Evolutionary conservation across 768 basidiomycete genomes (phyloP).

Genomic region (Mycena albidolilacea): DNA sequence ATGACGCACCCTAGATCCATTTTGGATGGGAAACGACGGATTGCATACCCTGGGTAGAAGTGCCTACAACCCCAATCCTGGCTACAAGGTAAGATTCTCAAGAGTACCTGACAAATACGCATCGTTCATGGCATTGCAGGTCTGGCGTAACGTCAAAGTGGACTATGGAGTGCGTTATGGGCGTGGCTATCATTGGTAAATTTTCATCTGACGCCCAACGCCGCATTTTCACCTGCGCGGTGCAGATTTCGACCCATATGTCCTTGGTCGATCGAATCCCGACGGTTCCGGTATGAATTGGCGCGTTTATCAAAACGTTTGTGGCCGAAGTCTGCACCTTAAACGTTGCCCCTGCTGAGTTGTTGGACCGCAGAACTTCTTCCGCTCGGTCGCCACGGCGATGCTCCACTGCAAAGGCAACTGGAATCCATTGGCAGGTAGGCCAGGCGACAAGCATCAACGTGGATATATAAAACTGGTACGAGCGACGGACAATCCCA

Average conservation of each 20-base stretch:
- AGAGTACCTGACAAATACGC: not conserved
- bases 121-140: slow-evolving; percentile 1
- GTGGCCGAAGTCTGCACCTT: not conserved
- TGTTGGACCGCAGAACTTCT: slow-evolving; percentile 37
- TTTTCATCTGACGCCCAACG: not conserved
- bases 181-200: slow-evolving; percentile 51
- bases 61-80: slow-evolving; percentile 7
- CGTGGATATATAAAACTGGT: slow-evolving; percentile 54
- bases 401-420: slow-evolving; percentile 49
- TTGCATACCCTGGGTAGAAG: not conserved
- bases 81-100: slow-evolving; percentile 6
- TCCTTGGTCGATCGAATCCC: slow-evolving; percentile 6
- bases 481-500: slow-evolving; percentile 42
- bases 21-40: slow-evolving; percentile 10
- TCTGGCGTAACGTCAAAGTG: slow-evolving; percentile 3
- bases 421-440: slow-evolving; percentile 63
- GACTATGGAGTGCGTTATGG: slow-evolving; percentile 28
- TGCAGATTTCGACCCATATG: slow-evolving; percentile 33
- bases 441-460: slow-evolving; percentile 61
- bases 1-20: slow-evolving; percentile 7
- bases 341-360: not conserved
- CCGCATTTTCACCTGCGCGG: not conserved
- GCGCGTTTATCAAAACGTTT: too few species aligned
- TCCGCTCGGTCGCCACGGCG: slow-evolving; percentile 53
- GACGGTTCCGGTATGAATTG: too few species aligned